Evolutionary conservation across 1,284 basidiomycete genomes (phyloP).

Genomic region (Leccinum angustisporum): DNA sequence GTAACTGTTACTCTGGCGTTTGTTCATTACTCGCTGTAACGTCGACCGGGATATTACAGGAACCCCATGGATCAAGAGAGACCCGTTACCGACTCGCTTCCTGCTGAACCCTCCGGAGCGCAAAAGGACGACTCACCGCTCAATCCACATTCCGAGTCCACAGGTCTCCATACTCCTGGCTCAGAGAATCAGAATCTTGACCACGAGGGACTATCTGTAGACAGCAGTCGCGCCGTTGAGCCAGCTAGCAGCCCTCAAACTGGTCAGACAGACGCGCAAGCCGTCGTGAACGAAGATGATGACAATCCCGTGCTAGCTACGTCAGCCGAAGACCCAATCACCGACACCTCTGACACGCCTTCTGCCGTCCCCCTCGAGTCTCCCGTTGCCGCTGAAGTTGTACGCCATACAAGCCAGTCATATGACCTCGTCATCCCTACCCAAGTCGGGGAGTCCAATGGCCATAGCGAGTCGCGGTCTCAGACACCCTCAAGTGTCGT

Average conservation of each 20-base stretch:
- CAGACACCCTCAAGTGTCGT: conserved; percentile 20
- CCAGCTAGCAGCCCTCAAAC: neutral
- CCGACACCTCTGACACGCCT: neutral
- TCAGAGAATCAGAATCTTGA: neutral
- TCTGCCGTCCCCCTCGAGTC: conserved; percentile 4
- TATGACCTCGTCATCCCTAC: conserved; percentile 7
- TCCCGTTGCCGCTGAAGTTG: conserved; percentile 9
- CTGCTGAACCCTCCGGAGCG: conserved; percentile 3
- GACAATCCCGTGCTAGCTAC: neutral
- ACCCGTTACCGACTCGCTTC: conserved; percentile 6
- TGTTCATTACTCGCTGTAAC: neutral
- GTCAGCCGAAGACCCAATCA: conserved; percentile 1
- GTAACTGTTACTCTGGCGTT: neutral
- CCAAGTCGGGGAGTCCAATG: conserved; percentile 13
- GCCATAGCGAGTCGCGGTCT: conserved; percentile 12
- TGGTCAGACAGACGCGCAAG: conserved; percentile 1
- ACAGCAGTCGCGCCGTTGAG: conserved; percentile 1
- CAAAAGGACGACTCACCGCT: conserved; percentile 6
- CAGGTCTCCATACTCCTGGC: conserved; percentile 2
- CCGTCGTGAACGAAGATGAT: conserved; percentile 2
- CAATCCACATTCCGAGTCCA: conserved; percentile 10
- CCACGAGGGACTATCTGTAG: conserved; percentile 1
- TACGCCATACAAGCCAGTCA: conserved; percentile 3
- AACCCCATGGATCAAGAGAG: conserved; percentile 20
- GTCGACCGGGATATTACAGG: conserved; percentile 1